A percentile compares a stretch with the other conserved stretches of the same genome.
Conservation (phyloP, 208 protist species). For the Acanthamoeba healyi region DNA sequence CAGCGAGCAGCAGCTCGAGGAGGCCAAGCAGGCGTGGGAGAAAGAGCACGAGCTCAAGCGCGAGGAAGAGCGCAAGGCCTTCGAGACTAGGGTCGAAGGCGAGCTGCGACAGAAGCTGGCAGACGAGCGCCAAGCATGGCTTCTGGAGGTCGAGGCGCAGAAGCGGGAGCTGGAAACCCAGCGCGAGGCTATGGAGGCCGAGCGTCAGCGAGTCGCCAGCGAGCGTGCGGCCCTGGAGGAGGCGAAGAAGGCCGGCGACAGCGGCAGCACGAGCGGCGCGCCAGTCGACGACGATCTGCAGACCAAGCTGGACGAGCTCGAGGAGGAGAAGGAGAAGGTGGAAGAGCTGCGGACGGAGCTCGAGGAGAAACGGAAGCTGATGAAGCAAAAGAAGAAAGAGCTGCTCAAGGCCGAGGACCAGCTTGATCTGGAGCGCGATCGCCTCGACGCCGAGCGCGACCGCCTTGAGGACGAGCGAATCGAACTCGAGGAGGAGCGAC, state of each 20-base stretch:
- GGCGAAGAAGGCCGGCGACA: not conserved
- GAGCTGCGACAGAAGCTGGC: constrained; percentile 6
- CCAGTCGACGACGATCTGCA: not conserved
- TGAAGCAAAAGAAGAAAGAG: constrained; percentile 9
- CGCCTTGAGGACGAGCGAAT: not conserved
- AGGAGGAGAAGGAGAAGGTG: constrained; percentile 5
- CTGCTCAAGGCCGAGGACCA: constrained; percentile 3
- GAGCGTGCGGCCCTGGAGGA: too few species aligned
- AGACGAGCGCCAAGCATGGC: not conserved
- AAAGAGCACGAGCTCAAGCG: not conserved
- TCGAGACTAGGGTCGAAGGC: not conserved
- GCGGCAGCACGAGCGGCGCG: not conserved
- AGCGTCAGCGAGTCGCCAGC: too few species aligned
- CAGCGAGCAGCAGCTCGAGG: not conserved
- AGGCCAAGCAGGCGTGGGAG: constrained; percentile 4
- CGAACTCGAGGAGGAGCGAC: not conserved
- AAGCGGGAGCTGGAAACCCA: not conserved
- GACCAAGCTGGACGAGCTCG: not conserved
- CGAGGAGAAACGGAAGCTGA: not conserved
- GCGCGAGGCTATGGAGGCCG: not conserved
- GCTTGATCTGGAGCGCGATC: not conserved
- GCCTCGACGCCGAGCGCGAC: not conserved
- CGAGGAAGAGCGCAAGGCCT: not conserved
- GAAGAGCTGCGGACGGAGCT: not conserved
- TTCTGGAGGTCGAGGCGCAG: not conserved